phyloP scores from a whole-genome alignment of 2,329 filamentous ascomycete species.

The Davidsoniella neocaledoniae region DNA sequence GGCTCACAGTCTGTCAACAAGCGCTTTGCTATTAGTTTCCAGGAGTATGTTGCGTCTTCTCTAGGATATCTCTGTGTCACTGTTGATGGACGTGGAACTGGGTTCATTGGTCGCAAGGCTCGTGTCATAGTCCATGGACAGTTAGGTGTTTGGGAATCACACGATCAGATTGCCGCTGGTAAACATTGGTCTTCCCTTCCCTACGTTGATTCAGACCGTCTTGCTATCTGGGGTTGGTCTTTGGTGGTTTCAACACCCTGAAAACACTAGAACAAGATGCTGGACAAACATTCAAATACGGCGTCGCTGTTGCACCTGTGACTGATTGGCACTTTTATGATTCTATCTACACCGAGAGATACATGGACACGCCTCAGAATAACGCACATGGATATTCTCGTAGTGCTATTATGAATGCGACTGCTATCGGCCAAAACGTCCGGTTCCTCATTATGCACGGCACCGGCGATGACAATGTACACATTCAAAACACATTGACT shows the following conservation, averaged over 20 bases:
- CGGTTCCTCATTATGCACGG: conserved; percentile 94
- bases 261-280: conserved; percentile 89
- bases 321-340: conserved; percentile 97
- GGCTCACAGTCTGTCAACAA: conserved; percentile 81
- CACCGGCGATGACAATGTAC: conserved; percentile 92
- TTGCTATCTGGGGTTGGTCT: conserved; percentile 98
- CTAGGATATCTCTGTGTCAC: conserved; percentile 91
- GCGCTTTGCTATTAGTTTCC: conserved; percentile 70
- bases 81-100: conserved; percentile 84
- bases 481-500: conserved; percentile 84
- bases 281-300: conserved; percentile 81
- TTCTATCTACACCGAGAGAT: conserved; percentile 84
- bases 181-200: conserved; percentile 64
- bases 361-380: conserved; percentile 86
- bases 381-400: conserved; percentile 64
- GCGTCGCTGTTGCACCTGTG: conserved; percentile 96
- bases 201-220: conserved; percentile 66
- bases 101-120: conserved; percentile 70
- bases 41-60: conserved; percentile 68
- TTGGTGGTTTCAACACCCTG: conserved; percentile 85
- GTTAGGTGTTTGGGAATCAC: conserved; percentile 68
- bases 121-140: conserved; percentile 70
- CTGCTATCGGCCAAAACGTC: conserved; percentile 56
- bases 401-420: conserved; percentile 56
- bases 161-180: conserved; percentile 81